These are phyloP conservation scores for Clavispora vitiphila DNA, from an alignment of 805 yeast genomes.

Conservation along the genomic window DNA sequence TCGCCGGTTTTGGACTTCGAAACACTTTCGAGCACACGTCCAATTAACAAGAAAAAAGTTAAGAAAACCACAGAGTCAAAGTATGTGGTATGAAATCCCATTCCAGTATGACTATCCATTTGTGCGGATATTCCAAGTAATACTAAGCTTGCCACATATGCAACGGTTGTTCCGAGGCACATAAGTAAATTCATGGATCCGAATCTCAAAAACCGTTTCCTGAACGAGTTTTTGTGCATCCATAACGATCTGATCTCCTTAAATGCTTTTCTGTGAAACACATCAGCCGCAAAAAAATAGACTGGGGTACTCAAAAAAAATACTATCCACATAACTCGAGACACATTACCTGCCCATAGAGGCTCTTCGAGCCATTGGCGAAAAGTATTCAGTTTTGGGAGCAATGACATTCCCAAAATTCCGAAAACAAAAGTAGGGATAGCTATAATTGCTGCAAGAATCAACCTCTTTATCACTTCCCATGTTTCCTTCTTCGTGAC, in stretches of 20 bases:
- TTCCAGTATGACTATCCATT: conserved; percentile 13
- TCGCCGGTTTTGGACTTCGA: conserved; percentile 66
- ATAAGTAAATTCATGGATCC: conserved; percentile 77
- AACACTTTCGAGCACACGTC: conserved; percentile 61
- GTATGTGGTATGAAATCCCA: conserved; percentile 57
- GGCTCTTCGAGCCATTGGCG: conserved; percentile 56
- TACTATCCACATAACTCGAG: conserved; percentile 61
- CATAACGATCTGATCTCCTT: conserved; percentile 56
- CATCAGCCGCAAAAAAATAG: conserved; percentile 68
- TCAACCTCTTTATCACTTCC: conserved; percentile 41
- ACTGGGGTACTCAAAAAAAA: conserved; percentile 66
- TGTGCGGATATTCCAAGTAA: conserved; percentile 45
- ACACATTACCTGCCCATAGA: conserved; percentile 56
- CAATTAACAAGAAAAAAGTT: conserved; percentile 66
- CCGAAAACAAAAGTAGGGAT: conserved; percentile 69
- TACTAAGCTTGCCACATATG: conserved; percentile 65
- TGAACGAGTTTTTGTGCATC: conserved; percentile 51
- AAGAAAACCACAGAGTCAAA: conserved; percentile 78
- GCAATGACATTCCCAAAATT: conserved; percentile 61
- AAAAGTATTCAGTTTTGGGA: conserved; percentile 38
- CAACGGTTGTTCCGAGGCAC: conserved; percentile 67
- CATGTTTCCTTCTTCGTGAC: conserved; percentile 46
- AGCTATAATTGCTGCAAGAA: conserved; percentile 48
- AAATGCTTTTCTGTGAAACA: conserved; percentile 64
- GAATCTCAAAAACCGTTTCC: conserved; percentile 54